Percentiles rank a stretch among this genome's conserved stretches.
These are phyloP conservation scores for Persicaria tinctoria DNA, from an alignment of 148 eudicot species.

Conservation along the genomic window DNA sequence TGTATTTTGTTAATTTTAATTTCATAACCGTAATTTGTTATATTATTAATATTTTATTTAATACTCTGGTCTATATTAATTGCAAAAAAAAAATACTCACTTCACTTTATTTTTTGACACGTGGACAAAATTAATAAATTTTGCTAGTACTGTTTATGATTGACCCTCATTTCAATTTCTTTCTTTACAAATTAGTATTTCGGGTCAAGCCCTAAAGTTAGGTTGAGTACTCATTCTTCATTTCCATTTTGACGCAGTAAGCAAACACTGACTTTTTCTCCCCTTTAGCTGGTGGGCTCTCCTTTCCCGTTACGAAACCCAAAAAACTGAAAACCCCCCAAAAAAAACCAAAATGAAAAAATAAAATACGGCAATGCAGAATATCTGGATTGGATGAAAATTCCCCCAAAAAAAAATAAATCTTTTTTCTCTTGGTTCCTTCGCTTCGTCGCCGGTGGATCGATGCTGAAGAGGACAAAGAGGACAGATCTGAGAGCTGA, in stretches of 20 bases:
- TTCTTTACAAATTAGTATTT: no score
- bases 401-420: no score
- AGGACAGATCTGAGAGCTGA: not conserved
- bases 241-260: not conserved
- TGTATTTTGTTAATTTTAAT: no score
- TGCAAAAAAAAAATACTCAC: no score
- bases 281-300: not conserved
- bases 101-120: no score
- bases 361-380: not conserved
- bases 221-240: not conserved
- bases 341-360: not conserved
- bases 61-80: no score
- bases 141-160: no score
- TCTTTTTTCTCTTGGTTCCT: not conserved
- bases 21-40: no score
- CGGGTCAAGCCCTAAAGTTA: no score
- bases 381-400: not conserved
- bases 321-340: not conserved
- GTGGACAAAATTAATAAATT: no score
- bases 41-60: no score
- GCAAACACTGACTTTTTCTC: constrained; percentile 6
- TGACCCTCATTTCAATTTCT: no score
- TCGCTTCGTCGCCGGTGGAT: not conserved
- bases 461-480: not conserved
- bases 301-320: constrained; percentile 3